phyloP scores from a whole-genome alignment of 2,329 filamentous ascomycete genomes.

The Mollisia scopiformis region DNA sequence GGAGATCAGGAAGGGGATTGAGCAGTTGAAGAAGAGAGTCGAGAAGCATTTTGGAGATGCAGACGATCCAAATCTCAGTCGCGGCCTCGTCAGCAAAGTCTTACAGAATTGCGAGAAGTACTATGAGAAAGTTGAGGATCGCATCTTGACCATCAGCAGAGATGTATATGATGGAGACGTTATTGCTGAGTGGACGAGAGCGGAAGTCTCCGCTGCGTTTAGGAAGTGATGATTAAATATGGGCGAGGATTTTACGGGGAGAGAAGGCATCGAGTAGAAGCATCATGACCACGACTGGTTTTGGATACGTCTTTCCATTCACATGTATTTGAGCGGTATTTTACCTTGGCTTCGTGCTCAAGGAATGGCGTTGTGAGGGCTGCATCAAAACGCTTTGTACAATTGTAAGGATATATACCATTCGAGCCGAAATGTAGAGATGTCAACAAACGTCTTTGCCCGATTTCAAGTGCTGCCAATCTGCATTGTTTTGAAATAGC shows the following conservation, averaged over 20 bases:
- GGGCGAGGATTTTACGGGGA: background rate
- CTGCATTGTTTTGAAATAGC: background rate
- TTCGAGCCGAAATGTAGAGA: constrained; percentile 11
- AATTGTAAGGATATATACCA: constrained; percentile 23
- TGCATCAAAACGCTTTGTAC: constrained; percentile 9
- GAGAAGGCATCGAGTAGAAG: background rate
- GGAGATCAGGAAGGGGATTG: constrained; percentile 88
- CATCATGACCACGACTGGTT: background rate
- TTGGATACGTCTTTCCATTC: background rate
- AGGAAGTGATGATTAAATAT: constrained; percentile 23
- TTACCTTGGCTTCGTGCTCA: background rate
- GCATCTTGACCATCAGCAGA: constrained; percentile 61
- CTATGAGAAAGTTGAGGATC: constrained; percentile 63
- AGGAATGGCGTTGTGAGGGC: background rate
- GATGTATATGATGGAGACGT: constrained; percentile 68
- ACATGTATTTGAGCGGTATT: background rate
- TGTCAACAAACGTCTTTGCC: background rate
- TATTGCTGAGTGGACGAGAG: constrained; percentile 67
- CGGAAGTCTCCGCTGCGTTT: constrained; percentile 65
- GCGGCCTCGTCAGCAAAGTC: constrained; percentile 59
- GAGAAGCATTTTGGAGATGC: constrained; percentile 97
- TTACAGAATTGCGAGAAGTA: constrained; percentile 64
- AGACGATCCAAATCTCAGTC: constrained; percentile 64
- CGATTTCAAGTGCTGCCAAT: background rate
- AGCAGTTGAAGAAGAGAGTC: constrained; percentile 84